Evolutionary conservation across 768 basidiomycete species (phyloP).

Genomic region (Tricholoma saponaceum): DNA sequence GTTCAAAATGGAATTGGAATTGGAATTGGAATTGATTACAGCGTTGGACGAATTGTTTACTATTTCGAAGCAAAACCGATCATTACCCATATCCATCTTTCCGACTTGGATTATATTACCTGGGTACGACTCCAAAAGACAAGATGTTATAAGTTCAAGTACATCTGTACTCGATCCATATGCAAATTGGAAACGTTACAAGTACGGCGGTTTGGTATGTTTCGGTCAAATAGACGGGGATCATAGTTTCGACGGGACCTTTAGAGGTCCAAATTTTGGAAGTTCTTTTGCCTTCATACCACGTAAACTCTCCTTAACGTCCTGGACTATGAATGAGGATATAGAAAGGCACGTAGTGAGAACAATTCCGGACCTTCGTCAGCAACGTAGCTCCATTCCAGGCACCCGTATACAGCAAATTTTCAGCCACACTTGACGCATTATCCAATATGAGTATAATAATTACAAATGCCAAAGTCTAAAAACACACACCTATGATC

Average conservation of each 20-base stretch:
- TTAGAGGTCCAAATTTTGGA: conserved; percentile 26
- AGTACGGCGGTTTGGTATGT: too few species aligned
- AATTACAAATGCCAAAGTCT: neutral
- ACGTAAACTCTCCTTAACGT: conserved; percentile 31
- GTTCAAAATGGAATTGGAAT: too few species aligned
- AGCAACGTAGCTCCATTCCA: conserved; percentile 43
- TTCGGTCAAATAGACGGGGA: neutral
- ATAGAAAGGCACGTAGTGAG: neutral
- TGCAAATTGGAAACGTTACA: too few species aligned
- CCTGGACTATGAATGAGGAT: conserved; percentile 19
- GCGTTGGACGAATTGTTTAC: too few species aligned
- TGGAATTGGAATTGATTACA: too few species aligned
- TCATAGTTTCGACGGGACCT: conserved; percentile 18
- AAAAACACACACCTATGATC: conserved; percentile 62
- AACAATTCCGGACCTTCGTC: conserved; percentile 28
- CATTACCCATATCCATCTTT: too few species aligned
- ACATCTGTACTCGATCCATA: too few species aligned
- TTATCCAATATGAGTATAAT: neutral
- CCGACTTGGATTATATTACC: too few species aligned
- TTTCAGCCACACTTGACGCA: conserved; percentile 33
- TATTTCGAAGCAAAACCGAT: too few species aligned
- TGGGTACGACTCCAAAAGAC: too few species aligned
- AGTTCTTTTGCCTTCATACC: conserved; percentile 27
- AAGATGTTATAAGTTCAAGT: too few species aligned
- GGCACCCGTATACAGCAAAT: conserved; percentile 37